Evolutionary conservation across 148 eudicot genomes (phyloP).

Genomic region (Rhododendron molle): DNA sequence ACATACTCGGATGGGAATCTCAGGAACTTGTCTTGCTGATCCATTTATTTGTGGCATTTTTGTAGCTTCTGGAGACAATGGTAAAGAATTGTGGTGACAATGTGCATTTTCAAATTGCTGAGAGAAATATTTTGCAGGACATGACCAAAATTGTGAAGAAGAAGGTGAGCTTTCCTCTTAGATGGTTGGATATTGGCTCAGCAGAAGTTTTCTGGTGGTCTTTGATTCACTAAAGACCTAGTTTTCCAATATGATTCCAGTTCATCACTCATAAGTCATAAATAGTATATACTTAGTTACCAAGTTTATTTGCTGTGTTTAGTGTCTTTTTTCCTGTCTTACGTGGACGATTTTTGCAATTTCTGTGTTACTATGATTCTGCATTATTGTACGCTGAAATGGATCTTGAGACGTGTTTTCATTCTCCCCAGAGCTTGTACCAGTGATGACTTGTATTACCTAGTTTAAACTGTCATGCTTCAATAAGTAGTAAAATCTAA

Average conservation of each 20-base stretch:
- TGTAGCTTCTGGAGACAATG: slow-evolving; percentile 92
- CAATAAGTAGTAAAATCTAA: background rate
- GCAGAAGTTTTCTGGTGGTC: background rate
- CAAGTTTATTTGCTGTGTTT: background rate
- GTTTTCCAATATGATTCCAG: background rate
- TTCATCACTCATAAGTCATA: background rate
- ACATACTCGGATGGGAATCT: background rate
- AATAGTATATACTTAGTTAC: background rate
- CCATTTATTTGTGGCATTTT: slow-evolving; percentile 1
- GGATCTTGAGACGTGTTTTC: background rate
- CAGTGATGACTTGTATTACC: background rate
- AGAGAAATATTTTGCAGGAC: slow-evolving; percentile 67
- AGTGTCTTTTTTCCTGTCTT: background rate
- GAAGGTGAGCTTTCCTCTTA: slow-evolving; percentile 41
- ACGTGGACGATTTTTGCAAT: background rate
- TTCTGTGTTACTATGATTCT: background rate
- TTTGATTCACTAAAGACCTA: background rate
- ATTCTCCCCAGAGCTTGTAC: background rate
- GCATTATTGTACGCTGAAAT: background rate
- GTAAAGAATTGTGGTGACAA: slow-evolving; percentile 94
- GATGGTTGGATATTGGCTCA: background rate
- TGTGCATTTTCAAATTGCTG: slow-evolving; percentile 76
- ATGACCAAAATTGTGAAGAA: slow-evolving; percentile 90
- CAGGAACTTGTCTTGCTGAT: slow-evolving; percentile 3
- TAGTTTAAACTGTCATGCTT: background rate